Evolutionary conservation across 257 asterid species (phyloP).

Genomic region (Echium plantagineum): DNA sequence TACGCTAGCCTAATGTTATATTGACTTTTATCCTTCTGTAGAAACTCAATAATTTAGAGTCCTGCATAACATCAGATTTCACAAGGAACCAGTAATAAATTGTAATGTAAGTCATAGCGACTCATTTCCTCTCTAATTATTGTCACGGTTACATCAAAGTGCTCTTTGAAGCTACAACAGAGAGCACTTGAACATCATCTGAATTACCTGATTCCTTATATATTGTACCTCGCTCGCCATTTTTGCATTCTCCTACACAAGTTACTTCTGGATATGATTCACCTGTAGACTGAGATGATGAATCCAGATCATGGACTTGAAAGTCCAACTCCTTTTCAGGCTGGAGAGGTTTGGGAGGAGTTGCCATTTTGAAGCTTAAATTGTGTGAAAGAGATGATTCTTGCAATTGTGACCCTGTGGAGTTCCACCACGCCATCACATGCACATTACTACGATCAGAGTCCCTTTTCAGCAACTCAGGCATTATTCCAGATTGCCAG

Average conservation of each 20-base stretch:
- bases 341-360: slow-evolving; percentile 1
- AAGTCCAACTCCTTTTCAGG: slow-evolving; percentile 9
- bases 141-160: not conserved
- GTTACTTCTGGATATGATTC: slow-evolving; percentile 17
- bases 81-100: not conserved
- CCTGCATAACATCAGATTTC: not conserved
- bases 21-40: too few relatives aligned
- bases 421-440: slow-evolving; percentile 11
- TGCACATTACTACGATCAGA: slow-evolving; percentile 10
- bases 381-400: slow-evolving; percentile 11
- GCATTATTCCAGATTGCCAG: slow-evolving; percentile 9
- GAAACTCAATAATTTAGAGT: not conserved
- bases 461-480: slow-evolving; percentile 7
- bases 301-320: slow-evolving; percentile 18
- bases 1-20: too few relatives aligned
- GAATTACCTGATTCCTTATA: slow-evolving; percentile 12
- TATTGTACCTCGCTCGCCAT: slow-evolving; percentile 1
- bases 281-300: slow-evolving; percentile 23
- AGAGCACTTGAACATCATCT: not conserved
- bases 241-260: slow-evolving; percentile 10
- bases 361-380: slow-evolving; percentile 9
- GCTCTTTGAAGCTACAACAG: not conserved
- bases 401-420: slow-evolving; percentile 9
- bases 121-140: not conserved
- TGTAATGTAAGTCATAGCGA: not conserved